Conservation (phyloP, 768 basidiomycete genomes). For the Tricholoma furcatifolium region DNA sequence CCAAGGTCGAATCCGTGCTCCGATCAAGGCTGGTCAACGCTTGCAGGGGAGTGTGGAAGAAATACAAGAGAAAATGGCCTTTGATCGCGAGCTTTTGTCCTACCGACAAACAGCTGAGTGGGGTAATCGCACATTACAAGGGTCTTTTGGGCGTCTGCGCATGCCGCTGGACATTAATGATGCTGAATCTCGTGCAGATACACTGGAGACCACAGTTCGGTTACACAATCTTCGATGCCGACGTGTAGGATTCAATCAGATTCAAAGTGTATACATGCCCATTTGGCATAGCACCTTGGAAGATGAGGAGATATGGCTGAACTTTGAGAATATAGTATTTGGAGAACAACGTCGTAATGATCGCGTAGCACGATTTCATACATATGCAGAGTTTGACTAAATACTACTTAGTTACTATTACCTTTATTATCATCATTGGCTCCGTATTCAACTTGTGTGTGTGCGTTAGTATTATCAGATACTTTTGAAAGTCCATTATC, state of each 20-base stretch:
- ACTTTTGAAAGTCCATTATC: too few relatives aligned
- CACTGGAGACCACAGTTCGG: slow-evolving; percentile 33
- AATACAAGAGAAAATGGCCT: slow-evolving; percentile 21
- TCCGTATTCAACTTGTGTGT: too few relatives aligned
- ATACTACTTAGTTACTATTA: slow-evolving; percentile 1
- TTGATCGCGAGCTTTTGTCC: slow-evolving; percentile 36
- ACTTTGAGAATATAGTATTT: slow-evolving; percentile 37
- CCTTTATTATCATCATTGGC: not conserved
- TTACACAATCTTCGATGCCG: slow-evolving; percentile 33
- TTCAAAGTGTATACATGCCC: slow-evolving; percentile 37
- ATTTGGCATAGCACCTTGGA: slow-evolving; percentile 32
- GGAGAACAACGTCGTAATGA: slow-evolving; percentile 29
- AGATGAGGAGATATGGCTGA: slow-evolving; percentile 30
- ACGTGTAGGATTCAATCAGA: slow-evolving; percentile 40
- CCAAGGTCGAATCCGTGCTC: slow-evolving; percentile 26
- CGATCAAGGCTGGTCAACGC: slow-evolving; percentile 28
- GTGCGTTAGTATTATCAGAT: too few relatives aligned
- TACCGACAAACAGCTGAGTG: slow-evolving; percentile 45
- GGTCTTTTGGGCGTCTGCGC: slow-evolving; percentile 38
- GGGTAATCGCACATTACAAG: slow-evolving; percentile 42
- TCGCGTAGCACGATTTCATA: slow-evolving; percentile 31
- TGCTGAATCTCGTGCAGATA: slow-evolving; percentile 20
- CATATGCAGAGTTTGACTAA: slow-evolving; percentile 17
- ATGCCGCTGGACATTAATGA: slow-evolving; percentile 34
- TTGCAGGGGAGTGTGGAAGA: slow-evolving; percentile 16